A percentile compares a stretch with the other conserved stretches of the same genome.
phyloP scores from a whole-genome alignment of 305 asterid genomes.

The Striga hermonthica region DNA sequence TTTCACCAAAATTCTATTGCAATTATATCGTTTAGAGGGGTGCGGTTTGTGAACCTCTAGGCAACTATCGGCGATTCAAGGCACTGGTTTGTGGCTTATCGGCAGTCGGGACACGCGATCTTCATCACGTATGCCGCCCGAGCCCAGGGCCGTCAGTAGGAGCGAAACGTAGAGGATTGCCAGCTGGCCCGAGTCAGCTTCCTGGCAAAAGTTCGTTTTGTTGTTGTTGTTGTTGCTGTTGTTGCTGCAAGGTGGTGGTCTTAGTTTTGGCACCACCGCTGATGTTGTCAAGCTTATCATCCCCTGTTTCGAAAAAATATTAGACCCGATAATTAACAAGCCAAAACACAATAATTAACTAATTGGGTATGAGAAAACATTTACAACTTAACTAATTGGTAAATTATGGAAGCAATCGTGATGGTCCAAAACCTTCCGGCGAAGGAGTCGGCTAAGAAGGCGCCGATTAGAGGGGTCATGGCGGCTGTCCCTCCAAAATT shows the following conservation, averaged over 20 bases:
- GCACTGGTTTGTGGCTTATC: too few species aligned
- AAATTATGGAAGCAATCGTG: slow-evolving; percentile 46
- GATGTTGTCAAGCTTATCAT: slow-evolving; percentile 67
- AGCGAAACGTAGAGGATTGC: slow-evolving; percentile 66
- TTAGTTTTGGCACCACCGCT: slow-evolving; percentile 60
- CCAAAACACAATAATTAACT: too few species aligned
- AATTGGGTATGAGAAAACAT: slow-evolving; percentile 9
- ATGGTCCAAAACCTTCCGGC: slow-evolving; percentile 76
- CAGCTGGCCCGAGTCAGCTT: slow-evolving; percentile 59
- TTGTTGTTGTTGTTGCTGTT: slow-evolving; percentile 23
- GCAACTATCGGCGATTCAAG: too few species aligned
- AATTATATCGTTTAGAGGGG: too few species aligned
- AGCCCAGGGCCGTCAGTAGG: slow-evolving; percentile 61
- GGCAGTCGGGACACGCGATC: too few species aligned
- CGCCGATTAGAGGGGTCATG: slow-evolving; percentile 60
- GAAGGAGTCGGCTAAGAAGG: slow-evolving; percentile 56
- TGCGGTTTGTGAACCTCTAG: too few species aligned
- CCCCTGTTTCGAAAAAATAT: slow-evolving; percentile 61
- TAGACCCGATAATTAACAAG: too few species aligned
- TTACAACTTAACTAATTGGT: slow-evolving; percentile 43
- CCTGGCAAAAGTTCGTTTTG: slow-evolving; percentile 40
- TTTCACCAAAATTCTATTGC: too few species aligned
- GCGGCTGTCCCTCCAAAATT: slow-evolving; percentile 68
- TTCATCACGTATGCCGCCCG: slow-evolving; percentile 81
- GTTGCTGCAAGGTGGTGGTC: slow-evolving; percentile 64